Percentiles rank a stretch among this genome's conserved stretches.
Conservation (phyloP, 139 green algal species). For the Monoraphidium neglectum region DNA sequence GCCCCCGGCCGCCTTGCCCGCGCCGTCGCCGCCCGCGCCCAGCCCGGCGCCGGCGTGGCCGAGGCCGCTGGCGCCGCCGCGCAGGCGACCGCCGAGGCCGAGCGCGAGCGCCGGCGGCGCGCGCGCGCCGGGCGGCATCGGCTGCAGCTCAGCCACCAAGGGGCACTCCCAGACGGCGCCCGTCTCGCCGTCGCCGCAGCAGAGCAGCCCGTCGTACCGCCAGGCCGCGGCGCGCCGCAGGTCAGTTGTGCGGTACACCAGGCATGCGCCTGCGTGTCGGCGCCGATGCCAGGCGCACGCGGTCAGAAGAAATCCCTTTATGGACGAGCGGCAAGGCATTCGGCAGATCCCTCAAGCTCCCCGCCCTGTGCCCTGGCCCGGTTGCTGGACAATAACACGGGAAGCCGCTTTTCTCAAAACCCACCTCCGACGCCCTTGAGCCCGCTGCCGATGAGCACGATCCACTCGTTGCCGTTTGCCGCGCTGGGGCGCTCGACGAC, state of each 20-base stretch:
- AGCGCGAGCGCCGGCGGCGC: not conserved
- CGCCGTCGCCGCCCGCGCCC: too few relatives aligned
- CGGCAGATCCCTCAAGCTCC: too few relatives aligned
- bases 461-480: constrained; percentile 32
- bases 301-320: too few relatives aligned
- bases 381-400: too few relatives aligned
- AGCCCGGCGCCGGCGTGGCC: too few relatives aligned
- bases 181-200: constrained; percentile 21
- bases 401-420: too few relatives aligned
- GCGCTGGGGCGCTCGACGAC: constrained; percentile 53
- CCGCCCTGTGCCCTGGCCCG: too few relatives aligned
- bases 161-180: constrained; percentile 64
- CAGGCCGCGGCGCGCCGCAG: constrained; percentile 36
- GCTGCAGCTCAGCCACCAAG: constrained; percentile 35
- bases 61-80: not conserved
- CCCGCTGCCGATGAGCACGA: constrained; percentile 74
- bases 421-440: not conserved
- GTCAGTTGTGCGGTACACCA: constrained; percentile 38
- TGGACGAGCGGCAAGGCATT: too few relatives aligned
- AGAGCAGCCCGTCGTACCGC: constrained; percentile 45
- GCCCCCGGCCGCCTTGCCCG: too few relatives aligned
- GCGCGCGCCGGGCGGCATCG: not conserved
- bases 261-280: constrained; percentile 28
- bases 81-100: not conserved
- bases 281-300: too few relatives aligned